Base-by-base conservation (phyloP, 2,329 filamentous ascomycete genomes). In the Ophiostoma pallidulum region DNA sequence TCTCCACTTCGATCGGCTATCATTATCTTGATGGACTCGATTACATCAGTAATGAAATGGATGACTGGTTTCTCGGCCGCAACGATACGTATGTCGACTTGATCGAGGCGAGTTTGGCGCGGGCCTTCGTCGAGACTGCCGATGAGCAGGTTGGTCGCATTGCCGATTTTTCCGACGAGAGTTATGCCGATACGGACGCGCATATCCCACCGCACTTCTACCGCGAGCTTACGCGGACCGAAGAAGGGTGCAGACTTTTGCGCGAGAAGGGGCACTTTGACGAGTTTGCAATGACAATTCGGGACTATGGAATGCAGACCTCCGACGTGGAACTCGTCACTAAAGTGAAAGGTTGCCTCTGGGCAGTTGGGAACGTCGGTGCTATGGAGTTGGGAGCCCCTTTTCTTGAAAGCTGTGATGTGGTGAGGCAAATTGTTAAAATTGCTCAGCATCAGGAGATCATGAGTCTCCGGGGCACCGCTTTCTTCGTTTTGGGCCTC, bases 1-100 rank as follows among this genome's bases (percentile, higher is more conserved):
- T 98, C 46, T 96, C 90, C 0, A 97, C 91, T 0, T 96, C 90
- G 3, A 91, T 96, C 49, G 92, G 92, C 42, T 98, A 98, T 60
- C 90, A 97, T 64, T 98, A 98, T 64, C 74, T 98, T 6, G 89
- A 97, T 60, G 92, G 90, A 0, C 72, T 98, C 37, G 94, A 98
- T 67, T 98, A 98, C 62, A 98, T 98, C 64, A 96, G 90, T 52
- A 92, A 94, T 61, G 94, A 98, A 64, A 98, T 98, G 92, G 92
- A 98, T 57, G 94, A 98, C 66, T 98, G 92, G 92, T 98, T 97
- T 61, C 73, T 98, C 26, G 92, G 92, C 13, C 82, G 92, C 38
- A 98, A 98, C 60, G 91, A 98, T 62, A 84, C 82, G n/a, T 98
- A 98, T 56, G 92, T 98, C 43, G 78, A 81, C 32, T 77, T 97